Conservation (phyloP, 2,329 filamentous ascomycete genomes). For the Cercospora zeae-maydis region DNA sequence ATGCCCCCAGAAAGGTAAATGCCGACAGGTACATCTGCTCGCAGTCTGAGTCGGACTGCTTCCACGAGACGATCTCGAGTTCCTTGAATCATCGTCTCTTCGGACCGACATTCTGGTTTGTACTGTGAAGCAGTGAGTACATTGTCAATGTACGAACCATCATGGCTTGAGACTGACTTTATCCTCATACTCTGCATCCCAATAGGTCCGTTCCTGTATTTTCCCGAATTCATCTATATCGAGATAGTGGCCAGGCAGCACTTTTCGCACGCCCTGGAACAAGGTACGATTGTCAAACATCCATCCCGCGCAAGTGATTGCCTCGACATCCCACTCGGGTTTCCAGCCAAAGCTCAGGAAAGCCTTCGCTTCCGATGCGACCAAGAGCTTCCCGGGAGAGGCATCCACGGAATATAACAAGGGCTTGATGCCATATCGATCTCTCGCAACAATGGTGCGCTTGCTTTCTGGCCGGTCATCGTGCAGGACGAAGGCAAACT, state of each 20-base stretch:
- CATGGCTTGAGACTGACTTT: conserved; percentile 36
- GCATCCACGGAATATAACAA: conserved; percentile 49
- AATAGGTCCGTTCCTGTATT: conserved; percentile 47
- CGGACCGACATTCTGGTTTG: conserved; percentile 27
- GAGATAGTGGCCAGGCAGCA: conserved; percentile 45
- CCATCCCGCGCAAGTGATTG: conserved; percentile 39
- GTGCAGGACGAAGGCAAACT: conserved; percentile 54
- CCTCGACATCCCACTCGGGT: conserved; percentile 52
- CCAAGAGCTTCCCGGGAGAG: conserved; percentile 39
- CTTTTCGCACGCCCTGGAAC: conserved; percentile 50
- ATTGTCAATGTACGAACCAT: too few species aligned
- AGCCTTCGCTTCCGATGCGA: conserved; percentile 55
- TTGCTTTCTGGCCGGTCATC: conserved; percentile 40
- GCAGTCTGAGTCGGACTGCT: conserved; percentile 51
- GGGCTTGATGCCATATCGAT: conserved; percentile 58
- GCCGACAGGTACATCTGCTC: conserved; percentile 57
- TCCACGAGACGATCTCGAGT: conserved; percentile 52
- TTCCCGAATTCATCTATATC: conserved; percentile 40
- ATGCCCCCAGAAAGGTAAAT: conserved; percentile 57
- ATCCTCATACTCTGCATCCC: conserved; percentile 52
- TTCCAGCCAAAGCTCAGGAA: conserved; percentile 49
- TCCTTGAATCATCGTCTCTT: conserved; percentile 48
- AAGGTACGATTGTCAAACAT: conserved; percentile 46
- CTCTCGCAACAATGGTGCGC: conserved; percentile 48
- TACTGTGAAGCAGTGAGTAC: too few species aligned